Evolutionary conservation across 768 basidiomycete species (phyloP).

Genomic region (Calocybe indica): DNA sequence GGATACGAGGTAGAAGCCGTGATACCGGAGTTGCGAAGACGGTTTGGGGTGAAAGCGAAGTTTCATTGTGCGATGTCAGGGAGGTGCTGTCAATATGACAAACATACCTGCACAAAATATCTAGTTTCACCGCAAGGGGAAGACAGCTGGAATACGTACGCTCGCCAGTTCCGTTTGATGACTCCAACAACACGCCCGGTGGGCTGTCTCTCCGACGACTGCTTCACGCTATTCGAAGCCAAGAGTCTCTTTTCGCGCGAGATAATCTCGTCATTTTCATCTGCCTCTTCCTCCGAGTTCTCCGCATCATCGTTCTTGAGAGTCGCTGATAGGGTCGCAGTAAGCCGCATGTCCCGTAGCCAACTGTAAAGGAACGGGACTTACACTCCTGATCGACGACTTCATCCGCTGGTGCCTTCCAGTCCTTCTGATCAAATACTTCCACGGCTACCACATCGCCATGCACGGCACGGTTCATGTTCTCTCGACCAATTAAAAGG

Average conservation of each 20-base stretch:
- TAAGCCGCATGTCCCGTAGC: background rate
- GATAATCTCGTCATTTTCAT: conserved; percentile 33
- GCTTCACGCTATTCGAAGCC: conserved; percentile 26
- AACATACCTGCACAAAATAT: conserved; percentile 55
- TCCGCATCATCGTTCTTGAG: conserved; percentile 87
- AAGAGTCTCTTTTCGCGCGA: conserved; percentile 35
- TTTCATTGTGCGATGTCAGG: conserved; percentile 68
- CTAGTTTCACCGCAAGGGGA: background rate
- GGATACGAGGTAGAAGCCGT: conserved; percentile 86
- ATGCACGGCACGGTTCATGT: conserved; percentile 93
- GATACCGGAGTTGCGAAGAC: conserved; percentile 95
- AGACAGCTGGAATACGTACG: conserved; percentile 45
- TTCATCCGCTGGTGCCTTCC: conserved; percentile 89
- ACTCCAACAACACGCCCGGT: conserved; percentile 91
- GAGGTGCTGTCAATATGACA: conserved; percentile 93
- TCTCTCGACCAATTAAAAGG: conserved; percentile 80
- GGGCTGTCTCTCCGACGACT: conserved; percentile 66
- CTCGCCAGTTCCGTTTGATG: conserved; percentile 93
- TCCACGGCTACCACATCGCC: conserved; percentile 93
- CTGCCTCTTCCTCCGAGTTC: conserved; percentile 56
- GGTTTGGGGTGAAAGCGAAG: conserved; percentile 81
- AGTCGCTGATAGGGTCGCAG: conserved; percentile 44
- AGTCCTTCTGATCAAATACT: conserved; percentile 79
- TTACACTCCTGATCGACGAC: conserved; percentile 90
- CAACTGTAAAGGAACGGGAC: conserved; percentile 13